These are phyloP conservation scores for Auricularia auricula-judae DNA, from an alignment of 768 basidiomycete species.

Conservation along the genomic window DNA sequence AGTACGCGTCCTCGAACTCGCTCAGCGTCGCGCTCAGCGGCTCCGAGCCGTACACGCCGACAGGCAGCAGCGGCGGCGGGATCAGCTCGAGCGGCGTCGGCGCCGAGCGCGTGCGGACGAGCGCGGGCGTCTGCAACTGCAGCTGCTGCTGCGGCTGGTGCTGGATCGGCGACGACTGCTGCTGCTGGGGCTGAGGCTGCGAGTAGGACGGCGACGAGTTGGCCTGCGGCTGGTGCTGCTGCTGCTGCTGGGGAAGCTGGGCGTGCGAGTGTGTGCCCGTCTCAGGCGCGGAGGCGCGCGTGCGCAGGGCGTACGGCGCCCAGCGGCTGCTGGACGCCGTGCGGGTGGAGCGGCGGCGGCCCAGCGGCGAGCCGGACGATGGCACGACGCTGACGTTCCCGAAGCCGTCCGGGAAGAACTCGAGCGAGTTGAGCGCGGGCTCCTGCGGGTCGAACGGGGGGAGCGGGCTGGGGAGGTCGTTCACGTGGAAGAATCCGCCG, in stretches of 20 bases:
- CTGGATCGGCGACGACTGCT: not conserved
- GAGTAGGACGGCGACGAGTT: not conserved
- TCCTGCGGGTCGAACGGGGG: not conserved
- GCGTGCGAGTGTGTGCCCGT: not conserved
- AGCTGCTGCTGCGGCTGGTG: not conserved
- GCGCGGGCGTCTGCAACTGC: not conserved
- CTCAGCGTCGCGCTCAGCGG: not conserved
- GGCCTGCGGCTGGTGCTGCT: not conserved
- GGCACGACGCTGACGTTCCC: not conserved
- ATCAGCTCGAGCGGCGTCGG: not conserved
- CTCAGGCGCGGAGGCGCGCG: not conserved
- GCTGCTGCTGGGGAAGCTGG: not conserved
- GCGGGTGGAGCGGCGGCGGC: not conserved
- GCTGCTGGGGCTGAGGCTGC: not conserved
- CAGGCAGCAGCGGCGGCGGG: not conserved
- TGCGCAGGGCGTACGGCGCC: not conserved
- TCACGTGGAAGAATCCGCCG: no score
- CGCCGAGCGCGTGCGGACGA: not conserved
- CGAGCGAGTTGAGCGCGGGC: not conserved
- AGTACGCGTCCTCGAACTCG: not conserved
- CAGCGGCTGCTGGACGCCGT: not conserved
- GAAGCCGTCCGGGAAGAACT: not conserved
- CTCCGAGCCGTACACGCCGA: not conserved
- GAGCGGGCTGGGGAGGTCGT: no score
- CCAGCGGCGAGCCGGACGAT: not conserved